Conservation (phyloP, 768 basidiomycete genomes). For the Lactarius quietus region DNA sequence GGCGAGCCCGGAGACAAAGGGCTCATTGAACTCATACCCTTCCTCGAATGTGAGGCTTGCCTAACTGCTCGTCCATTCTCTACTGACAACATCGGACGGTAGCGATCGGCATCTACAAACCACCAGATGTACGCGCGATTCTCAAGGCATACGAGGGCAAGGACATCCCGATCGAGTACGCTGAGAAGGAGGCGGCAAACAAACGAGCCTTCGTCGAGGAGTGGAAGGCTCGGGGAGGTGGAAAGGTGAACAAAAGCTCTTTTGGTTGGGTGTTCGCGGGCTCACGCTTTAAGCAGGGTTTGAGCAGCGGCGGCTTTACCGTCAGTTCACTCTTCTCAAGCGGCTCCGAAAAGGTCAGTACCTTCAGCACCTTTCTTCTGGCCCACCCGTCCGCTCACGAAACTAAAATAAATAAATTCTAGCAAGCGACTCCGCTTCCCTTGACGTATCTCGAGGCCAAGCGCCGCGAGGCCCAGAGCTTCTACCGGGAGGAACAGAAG, state of each 20-base stretch:
- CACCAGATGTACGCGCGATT: slow-evolving; percentile 83
- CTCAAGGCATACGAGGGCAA: slow-evolving; percentile 82
- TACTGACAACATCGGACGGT: slow-evolving; percentile 1
- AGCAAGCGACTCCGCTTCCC: slow-evolving; percentile 36
- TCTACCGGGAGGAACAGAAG: slow-evolving; percentile 51
- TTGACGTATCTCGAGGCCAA: slow-evolving; percentile 53
- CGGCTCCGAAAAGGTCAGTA: slow-evolving; percentile 32
- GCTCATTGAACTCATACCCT: slow-evolving; percentile 90
- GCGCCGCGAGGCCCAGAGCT: slow-evolving; percentile 47
- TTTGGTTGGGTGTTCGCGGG: not conserved
- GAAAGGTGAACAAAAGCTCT: slow-evolving; percentile 13
- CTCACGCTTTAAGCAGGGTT: slow-evolving; percentile 32
- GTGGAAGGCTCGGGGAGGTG: slow-evolving; percentile 53
- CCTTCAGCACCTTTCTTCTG: not conserved
- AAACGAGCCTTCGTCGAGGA: slow-evolving; percentile 76
- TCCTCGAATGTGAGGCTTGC: slow-evolving; percentile 75
- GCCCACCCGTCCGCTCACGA: not conserved
- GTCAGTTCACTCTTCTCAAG: slow-evolving; percentile 44
- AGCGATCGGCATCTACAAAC: slow-evolving; percentile 93
- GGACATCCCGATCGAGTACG: slow-evolving; percentile 86
- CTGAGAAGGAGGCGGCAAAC: slow-evolving; percentile 78
- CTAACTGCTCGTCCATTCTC: not conserved
- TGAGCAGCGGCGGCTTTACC: slow-evolving; percentile 41
- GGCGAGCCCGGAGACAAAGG: slow-evolving; percentile 74
- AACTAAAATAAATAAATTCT: slow-evolving; percentile 9